Base-by-base conservation (phyloP, 345 rosid species). In the Triadica sebifera region DNA sequence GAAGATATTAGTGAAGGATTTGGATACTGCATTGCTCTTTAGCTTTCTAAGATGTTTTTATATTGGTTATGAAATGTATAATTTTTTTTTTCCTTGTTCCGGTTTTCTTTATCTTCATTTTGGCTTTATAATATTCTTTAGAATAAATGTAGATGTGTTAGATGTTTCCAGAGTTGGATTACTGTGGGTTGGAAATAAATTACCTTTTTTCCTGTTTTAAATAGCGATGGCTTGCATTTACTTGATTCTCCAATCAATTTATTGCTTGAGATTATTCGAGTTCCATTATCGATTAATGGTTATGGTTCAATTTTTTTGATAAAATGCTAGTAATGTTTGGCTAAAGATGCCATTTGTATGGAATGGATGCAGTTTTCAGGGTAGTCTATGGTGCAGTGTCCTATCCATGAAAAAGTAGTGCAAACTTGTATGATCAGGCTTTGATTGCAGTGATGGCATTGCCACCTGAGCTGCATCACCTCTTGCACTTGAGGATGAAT, bases 1-100 rank as follows among this genome's bases (percentile, higher is more conserved):
- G 77, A 74, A 24, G 77, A 39, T 65, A 17, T 41, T 74, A 55
- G 64, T 49, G 12, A 41, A 50, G 60, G 52, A 59, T 56, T 52
- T 29, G 43, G 15, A n/a, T 29, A 4, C 16, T 37, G 24, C 17
- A 16, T 46, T 72, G 56, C 13, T 65, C 52, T 56, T 66, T 43
- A 5, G 49, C 12, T 57, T 12, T n/a, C 20, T 16, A 11, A 25
- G 37, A 4, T 22, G 50, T 45, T 8, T 55, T 17, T 43, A 29
- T 15, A 24, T 5, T 24, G 57, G 17, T 47, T 11, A 13, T 49
- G 66, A 19, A 34, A 11, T 52, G 37, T 61, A 37, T 39, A 12
- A 38, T 37, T 12, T 9, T 38, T 12, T 11, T 38, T 19, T 20
- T 11, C 29, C 10, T 43, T 10, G 47, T 10, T n/a, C 12, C 15